phyloP scores from a whole-genome alignment of 1,139 yeast species.

The Dujonia santamariae region DNA sequence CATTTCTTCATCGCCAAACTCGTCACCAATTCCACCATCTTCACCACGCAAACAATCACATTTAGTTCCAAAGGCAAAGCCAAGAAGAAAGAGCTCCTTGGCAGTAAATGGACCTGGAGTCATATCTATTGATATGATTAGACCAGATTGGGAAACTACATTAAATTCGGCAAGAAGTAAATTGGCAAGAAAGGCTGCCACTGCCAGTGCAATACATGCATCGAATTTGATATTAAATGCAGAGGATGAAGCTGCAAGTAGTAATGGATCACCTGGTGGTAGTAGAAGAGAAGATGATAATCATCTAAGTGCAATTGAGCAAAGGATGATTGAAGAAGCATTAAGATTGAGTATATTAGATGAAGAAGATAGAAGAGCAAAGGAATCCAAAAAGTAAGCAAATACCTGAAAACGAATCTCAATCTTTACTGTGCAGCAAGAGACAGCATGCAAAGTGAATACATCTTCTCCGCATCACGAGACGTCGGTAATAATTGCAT shows the following conservation, averaged over 20 bases:
- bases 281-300: constrained; percentile 14
- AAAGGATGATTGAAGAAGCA: constrained; percentile 82
- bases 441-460: no score
- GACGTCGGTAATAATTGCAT: no score
- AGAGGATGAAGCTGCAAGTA: constrained; percentile 18
- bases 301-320: constrained; percentile 46
- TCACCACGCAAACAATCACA: constrained; percentile 10
- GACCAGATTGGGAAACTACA: constrained; percentile 91
- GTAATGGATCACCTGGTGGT: constrained; percentile 10
- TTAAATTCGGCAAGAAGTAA: constrained; percentile 69
- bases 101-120: constrained; percentile 66
- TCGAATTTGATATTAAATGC: constrained; percentile 55
- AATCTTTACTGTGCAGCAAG: no score
- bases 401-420: no score
- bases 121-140: constrained; percentile 71
- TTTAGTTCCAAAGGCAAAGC: constrained; percentile 5
- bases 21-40: constrained; percentile 6
- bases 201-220: constrained; percentile 92
- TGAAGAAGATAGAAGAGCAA: constrained; percentile 40
- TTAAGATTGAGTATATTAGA: constrained; percentile 69
- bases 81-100: constrained; percentile 40
- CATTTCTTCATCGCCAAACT: neutral
- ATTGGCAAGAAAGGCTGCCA: constrained; percentile 83
- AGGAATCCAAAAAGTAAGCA: constrained; percentile 19
- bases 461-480: no score